Evolutionary conservation across 225 moss, liverwort and hornwort genomes (phyloP).

Genomic region (Lunularia cruciata): DNA sequence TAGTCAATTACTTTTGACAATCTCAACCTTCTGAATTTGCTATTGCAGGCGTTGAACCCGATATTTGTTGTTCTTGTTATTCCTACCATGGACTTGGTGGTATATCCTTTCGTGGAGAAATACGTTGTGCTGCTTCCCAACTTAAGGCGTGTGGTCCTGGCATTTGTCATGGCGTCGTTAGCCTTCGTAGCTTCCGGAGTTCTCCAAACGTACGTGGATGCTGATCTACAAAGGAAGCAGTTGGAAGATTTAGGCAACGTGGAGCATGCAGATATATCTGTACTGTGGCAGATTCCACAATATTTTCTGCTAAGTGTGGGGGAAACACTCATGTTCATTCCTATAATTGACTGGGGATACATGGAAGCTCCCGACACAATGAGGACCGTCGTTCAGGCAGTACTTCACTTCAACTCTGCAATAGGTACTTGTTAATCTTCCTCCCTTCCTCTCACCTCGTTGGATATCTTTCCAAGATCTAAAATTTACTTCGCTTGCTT

Average conservation of each 20-base stretch:
- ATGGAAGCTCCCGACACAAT: conserved; percentile 28
- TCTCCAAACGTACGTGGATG: conserved; percentile 29
- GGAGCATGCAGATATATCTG: conserved; percentile 6
- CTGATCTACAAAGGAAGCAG: background rate
- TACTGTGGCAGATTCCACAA: conserved; percentile 44
- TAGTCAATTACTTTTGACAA: too few species aligned
- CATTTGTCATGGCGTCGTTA: conserved; percentile 15
- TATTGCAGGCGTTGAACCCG: conserved; percentile 41
- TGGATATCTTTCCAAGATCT: too few species aligned
- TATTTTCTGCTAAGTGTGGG: conserved; percentile 32
- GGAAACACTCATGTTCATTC: conserved; percentile 35
- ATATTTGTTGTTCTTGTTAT: conserved; percentile 24
- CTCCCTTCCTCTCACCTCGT: too few species aligned
- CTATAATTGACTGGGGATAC: conserved; percentile 31
- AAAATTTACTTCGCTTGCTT: too few species aligned
- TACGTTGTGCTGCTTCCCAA: background rate
- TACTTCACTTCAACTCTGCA: background rate
- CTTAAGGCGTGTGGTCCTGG: conserved; percentile 26
- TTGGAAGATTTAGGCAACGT: background rate
- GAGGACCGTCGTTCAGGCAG: conserved; percentile 30
- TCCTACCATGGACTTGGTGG: conserved; percentile 19
- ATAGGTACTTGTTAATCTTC: conserved; percentile 28
- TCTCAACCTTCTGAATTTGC: too few species aligned
- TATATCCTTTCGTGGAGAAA: conserved; percentile 31
- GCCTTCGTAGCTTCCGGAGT: conserved; percentile 32